Percentiles rank a stretch among this genome's conserved stretches.
phyloP scores from a whole-genome alignment of 2,329 filamentous ascomycete species.

The Alternaria sp. region DNA sequence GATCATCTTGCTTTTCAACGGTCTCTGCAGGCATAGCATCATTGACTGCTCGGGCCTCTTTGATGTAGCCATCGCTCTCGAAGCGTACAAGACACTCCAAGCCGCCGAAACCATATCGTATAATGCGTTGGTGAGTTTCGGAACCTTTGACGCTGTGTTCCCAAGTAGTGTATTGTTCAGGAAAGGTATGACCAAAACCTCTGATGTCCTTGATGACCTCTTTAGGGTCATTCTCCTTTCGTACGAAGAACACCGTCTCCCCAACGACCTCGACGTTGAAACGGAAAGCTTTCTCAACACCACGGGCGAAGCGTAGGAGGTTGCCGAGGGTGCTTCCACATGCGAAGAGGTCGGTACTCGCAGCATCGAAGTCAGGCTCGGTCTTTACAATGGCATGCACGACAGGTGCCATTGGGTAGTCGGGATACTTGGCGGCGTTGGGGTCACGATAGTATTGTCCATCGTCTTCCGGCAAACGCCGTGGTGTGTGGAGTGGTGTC shows the following conservation, averaged over 20 bases:
- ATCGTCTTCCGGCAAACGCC: slow-evolving; percentile 55
- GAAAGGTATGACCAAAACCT: slow-evolving; percentile 73
- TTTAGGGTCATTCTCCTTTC: slow-evolving; percentile 67
- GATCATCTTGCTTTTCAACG: slow-evolving; percentile 11
- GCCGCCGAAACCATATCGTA: slow-evolving; percentile 66
- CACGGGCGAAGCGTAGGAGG: slow-evolving; percentile 65
- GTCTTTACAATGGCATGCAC: slow-evolving; percentile 55
- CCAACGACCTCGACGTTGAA: slow-evolving; percentile 66
- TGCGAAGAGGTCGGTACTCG: slow-evolving; percentile 63
- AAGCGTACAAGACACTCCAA: slow-evolving; percentile 64
- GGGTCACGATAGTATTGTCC: slow-evolving; percentile 63
- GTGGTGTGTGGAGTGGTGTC: slow-evolving; percentile 54
- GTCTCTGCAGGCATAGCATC: not conserved
- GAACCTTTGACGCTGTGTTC: slow-evolving; percentile 63
- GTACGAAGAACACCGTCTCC: slow-evolving; percentile 68
- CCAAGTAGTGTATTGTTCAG: slow-evolving; percentile 72
- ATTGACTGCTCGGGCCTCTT: not conserved
- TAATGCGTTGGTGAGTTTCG: slow-evolving; percentile 67
- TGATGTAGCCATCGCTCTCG: slow-evolving; percentile 66
- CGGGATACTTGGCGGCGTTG: slow-evolving; percentile 62
- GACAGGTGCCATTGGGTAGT: slow-evolving; percentile 62
- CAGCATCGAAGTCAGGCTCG: slow-evolving; percentile 49
- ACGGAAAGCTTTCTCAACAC: slow-evolving; percentile 61
- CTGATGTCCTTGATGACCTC: slow-evolving; percentile 64
- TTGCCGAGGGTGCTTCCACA: slow-evolving; percentile 70